Conservation (phyloP, 2,329 filamentous ascomycete genomes). For the Aspergillus phoenicis region DNA sequence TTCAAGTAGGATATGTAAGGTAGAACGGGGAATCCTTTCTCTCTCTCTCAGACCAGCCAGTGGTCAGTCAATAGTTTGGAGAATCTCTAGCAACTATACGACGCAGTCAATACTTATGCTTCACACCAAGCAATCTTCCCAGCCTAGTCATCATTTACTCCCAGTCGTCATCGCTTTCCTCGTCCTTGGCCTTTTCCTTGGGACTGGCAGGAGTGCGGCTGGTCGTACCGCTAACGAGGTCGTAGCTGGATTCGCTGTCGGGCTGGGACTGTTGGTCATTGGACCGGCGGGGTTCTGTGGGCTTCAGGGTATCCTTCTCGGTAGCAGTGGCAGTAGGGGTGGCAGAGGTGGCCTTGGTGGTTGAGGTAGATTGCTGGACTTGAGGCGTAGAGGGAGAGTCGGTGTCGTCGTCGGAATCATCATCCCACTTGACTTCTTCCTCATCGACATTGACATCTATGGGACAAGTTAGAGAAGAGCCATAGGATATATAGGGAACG, state of each 20-base stretch:
- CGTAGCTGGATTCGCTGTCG: conserved; percentile 94
- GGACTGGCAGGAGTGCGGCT: conserved; percentile 75
- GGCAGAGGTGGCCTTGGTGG: conserved; percentile 23
- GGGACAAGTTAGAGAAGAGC: conserved; percentile 11
- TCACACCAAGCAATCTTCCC: too few relatives aligned
- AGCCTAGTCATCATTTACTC: conserved; percentile 54
- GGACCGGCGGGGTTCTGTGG: conserved; percentile 67
- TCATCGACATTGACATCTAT: conserved; percentile 59
- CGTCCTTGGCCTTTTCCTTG: conserved; percentile 52
- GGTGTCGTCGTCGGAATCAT: conserved; percentile 66
- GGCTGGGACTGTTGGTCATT: conserved; percentile 88
- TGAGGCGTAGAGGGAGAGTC: conserved; percentile 48
- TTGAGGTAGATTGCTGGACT: conserved; percentile 26
- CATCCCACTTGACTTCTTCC: conserved; percentile 68
- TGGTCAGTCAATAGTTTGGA: conserved; percentile 9
- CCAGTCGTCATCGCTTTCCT: conserved; percentile 75
- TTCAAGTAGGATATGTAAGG: neutral
- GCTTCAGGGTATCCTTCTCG: conserved; percentile 57
- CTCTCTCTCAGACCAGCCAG: conserved; percentile 21
- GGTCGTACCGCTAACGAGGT: conserved; percentile 79
- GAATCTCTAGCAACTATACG: neutral
- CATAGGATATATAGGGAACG: conserved; percentile 9
- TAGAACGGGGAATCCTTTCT: neutral
- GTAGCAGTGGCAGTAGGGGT: conserved; percentile 35
- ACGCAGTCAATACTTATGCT: neutral